Percentiles rank a stretch among this genome's conserved stretches.
Conservation (phyloP, 352 stramenopile genomes). For the Phytophthora megakarya region DNA sequence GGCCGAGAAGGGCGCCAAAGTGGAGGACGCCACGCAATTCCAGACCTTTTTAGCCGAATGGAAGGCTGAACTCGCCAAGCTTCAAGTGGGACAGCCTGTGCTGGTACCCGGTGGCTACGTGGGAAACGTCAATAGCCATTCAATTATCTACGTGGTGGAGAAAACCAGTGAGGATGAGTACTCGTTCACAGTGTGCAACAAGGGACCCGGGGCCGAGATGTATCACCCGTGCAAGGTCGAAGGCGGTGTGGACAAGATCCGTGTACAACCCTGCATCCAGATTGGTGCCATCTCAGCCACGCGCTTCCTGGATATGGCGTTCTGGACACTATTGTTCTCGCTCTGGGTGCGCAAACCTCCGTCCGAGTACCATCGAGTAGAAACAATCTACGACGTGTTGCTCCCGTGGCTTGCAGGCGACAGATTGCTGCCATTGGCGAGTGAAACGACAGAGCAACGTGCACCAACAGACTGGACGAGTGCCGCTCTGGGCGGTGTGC, state of each 20-base stretch:
- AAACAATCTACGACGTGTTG: constrained; percentile 90
- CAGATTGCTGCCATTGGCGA: constrained; percentile 66
- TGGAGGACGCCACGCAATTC: constrained; percentile 67
- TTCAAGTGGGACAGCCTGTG: constrained; percentile 52
- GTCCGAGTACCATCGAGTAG: constrained; percentile 87
- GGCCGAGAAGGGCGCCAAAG: constrained; percentile 60
- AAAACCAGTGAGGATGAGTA: constrained; percentile 63
- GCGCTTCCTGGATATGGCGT: constrained; percentile 85
- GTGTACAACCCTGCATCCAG: constrained; percentile 77
- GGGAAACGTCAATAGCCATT: constrained; percentile 71
- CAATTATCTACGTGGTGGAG: constrained; percentile 86
- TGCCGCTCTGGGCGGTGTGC: constrained; percentile 39
- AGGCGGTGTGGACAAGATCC: constrained; percentile 56
- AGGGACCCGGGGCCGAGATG: constrained; percentile 81
- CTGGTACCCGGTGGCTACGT: constrained; percentile 82
- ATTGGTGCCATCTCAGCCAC: constrained; percentile 58
- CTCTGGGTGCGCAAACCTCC: constrained; percentile 84
- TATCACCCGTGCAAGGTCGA: constrained; percentile 64
- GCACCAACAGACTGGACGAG: constrained; percentile 35
- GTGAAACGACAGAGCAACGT: constrained; percentile 34
- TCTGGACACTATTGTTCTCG: constrained; percentile 86
- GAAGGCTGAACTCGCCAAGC: constrained; percentile 54
- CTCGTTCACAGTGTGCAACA: constrained; percentile 90
- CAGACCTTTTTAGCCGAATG: constrained; percentile 72
- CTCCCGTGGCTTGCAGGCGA: constrained; percentile 86